phyloP scores from a whole-genome alignment of 768 basidiomycete species.

The Lentinula aciculospora region DNA sequence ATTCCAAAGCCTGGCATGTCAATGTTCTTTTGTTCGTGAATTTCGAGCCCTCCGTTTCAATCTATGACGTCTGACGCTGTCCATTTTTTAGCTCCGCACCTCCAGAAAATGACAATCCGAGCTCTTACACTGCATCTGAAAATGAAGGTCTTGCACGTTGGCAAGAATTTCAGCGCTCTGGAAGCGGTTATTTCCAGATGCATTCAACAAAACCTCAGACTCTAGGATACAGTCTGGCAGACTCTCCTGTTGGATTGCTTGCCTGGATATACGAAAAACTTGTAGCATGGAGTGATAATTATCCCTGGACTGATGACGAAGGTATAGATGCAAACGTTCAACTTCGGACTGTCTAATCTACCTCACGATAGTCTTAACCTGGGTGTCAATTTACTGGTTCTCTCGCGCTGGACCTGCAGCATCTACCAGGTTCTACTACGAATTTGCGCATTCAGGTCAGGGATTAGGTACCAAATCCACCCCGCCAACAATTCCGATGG shows the following conservation, averaged over 20 bases:
- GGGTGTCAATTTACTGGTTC: conserved; percentile 25
- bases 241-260: conserved; percentile 37
- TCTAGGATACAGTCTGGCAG: conserved; percentile 32
- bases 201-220: conserved; percentile 29
- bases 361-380: conserved; percentile 16
- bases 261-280: conserved; percentile 32
- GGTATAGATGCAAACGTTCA: conserved; percentile 14
- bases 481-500: neutral
- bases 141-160: conserved; percentile 3
- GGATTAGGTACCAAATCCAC: neutral
- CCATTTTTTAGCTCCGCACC: conserved; percentile 9
- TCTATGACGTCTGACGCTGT: neutral
- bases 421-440: conserved; percentile 13
- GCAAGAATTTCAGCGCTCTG: neutral
- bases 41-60: neutral
- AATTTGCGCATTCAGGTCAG: conserved; percentile 7
- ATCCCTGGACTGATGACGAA: conserved; percentile 42
- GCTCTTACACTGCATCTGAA: conserved; percentile 16
- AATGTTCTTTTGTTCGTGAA: conserved; percentile 20
- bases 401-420: conserved; percentile 22
- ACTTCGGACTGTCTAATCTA: neutral
- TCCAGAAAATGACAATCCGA: conserved; percentile 21
- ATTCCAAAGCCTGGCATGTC: conserved; percentile 28
- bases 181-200: conserved; percentile 19
- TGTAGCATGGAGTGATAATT: conserved; percentile 28